Base-by-base conservation (phyloP, 306 rosid genomes). In the Prunus mira region DNA sequence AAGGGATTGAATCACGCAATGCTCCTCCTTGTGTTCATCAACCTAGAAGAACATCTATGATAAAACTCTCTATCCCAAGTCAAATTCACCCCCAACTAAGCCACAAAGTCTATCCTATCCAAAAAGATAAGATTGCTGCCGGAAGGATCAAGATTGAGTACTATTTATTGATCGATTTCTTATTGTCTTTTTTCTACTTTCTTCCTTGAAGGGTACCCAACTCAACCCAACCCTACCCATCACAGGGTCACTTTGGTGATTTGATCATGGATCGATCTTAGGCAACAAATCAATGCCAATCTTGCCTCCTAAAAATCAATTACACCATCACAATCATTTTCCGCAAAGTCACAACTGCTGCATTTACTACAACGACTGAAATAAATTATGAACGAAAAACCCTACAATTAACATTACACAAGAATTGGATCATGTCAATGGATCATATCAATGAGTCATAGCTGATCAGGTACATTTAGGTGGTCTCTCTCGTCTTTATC, bases 401-500 rank as follows among this genome's bases (percentile, higher is more conserved):
- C 45, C 67, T 30, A 15, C 25, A 27, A 58, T 58, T 60, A 60
- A 60, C 65, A 12, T 60, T 22, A 60, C 30, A 27, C 34, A 60
- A 24, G 10, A 12, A 12, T 7, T 56, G 51, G 51, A 47, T 52
- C 22, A 51, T 51, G 0, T 51, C 56, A 9, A 5, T 8, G 0
- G 25, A 47, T 52, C 22, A 51, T 51, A 0, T 51, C 56, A 9
- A 5, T 8, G 0, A 1, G 2, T 51, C n/a, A 56, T 8, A 7
- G 67, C 67, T 15, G 22, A 25, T 19, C 27, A 1, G 65, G 67
- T 63, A 3, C 67, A 57, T 57, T 22, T 65, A 28, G 69, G 19
- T 56, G 61, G 76, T 61, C 77, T 28, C n/a, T 64, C 69, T 61
- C 82, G 71, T 58, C 72, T 80, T 80, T 67, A 72, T 75, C 73